These are phyloP conservation scores for Circinella umbellata DNA, from an alignment of 371 early-diverging fungal genomes.

Conservation along the genomic window DNA sequence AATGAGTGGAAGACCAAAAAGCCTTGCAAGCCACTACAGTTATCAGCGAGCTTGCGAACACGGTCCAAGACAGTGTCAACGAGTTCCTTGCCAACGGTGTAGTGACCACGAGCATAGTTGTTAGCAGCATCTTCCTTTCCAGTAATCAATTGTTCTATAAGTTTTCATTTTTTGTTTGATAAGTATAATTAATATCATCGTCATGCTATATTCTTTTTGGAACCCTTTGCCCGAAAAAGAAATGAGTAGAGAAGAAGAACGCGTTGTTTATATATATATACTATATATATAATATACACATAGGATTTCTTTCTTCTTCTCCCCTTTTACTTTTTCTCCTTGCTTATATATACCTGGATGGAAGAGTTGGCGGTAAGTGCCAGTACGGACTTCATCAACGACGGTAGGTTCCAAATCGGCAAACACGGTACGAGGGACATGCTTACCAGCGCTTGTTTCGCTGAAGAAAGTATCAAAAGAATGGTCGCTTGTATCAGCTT, in stretches of 20 bases:
- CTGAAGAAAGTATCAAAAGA: conserved; percentile 89
- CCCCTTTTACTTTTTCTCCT: no score
- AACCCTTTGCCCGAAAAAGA: no score
- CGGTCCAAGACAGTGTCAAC: conserved; percentile 96
- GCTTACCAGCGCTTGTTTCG: conserved; percentile 97
- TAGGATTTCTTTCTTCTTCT: no score
- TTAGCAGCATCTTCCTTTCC: conserved; percentile 99
- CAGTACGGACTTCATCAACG: conserved; percentile 96
- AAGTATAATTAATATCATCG: no score
- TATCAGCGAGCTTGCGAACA: conserved; percentile 96
- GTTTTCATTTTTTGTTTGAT: neutral
- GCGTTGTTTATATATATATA: neutral
- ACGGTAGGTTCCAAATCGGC: conserved; percentile 99
- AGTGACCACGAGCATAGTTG: conserved; percentile 99
- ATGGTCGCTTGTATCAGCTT: conserved; percentile 20
- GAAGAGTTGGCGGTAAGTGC: conserved; percentile 97
- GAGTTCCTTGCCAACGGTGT: conserved; percentile 98
- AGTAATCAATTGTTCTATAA: conserved; percentile 87
- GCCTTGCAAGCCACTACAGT: conserved; percentile 97
- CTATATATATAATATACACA: neutral
- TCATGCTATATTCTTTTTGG: no score
- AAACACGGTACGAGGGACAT: conserved; percentile 99
- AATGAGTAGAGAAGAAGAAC: no score
- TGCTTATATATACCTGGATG: conserved; percentile 82
- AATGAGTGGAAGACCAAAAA: conserved; percentile 98